Evolutionary conservation across 805 yeast species (phyloP), one percentile per base, ranked within the genome.

Genomic region (Teunomyces funiuensis): DNA sequence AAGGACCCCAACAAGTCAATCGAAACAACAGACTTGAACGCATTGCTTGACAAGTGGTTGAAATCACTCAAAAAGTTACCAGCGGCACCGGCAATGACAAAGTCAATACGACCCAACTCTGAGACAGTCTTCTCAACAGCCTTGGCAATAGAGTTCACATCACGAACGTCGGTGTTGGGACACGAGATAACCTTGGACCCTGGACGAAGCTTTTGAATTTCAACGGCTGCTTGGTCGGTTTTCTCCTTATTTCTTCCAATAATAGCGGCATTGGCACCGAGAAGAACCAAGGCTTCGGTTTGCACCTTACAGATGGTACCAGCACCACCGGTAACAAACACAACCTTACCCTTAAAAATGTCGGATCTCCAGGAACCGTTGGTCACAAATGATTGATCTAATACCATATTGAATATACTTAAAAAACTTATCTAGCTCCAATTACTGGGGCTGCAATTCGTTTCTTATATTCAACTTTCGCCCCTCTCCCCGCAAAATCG

Each of bases 81-180:
- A 0, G 74, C 74, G 3, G 74, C 73, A 5, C 75, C 75, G 10
- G 73, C 73, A 49, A 70, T 69, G 7, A 70, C 71, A 43, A 46
- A 68, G 50, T 70, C 75, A 27, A 70, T 69, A 44, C 71, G 55
- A 5, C 74, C 74, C 38, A 69, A 59, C 44, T 59, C 67, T 9
- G 37, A 44, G 13, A 58, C 58, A 5, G 61, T 53, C 19, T 41
- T 41, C 17, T 51, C 55, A 26, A 53, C 63, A 2, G 62, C 63
- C 40, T 43, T 33, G n/a, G 46, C 58, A 4, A 58, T 27, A 10
- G 57, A 50, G 29, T 45, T 37, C 30, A 58, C 63, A 6, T 51
- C 51, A 26, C 63, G 43, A 17, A 58, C 63, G 30, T 58, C 63
- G 1, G 51, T 46, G 28, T 50, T 45, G 17, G 56, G 49, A 20